Percentiles rank a stretch among this genome's conserved stretches.
Evolutionary conservation across 1,284 basidiomycete genomes (phyloP).

Genomic region (Mycosarcoma mackinlayi): DNA sequence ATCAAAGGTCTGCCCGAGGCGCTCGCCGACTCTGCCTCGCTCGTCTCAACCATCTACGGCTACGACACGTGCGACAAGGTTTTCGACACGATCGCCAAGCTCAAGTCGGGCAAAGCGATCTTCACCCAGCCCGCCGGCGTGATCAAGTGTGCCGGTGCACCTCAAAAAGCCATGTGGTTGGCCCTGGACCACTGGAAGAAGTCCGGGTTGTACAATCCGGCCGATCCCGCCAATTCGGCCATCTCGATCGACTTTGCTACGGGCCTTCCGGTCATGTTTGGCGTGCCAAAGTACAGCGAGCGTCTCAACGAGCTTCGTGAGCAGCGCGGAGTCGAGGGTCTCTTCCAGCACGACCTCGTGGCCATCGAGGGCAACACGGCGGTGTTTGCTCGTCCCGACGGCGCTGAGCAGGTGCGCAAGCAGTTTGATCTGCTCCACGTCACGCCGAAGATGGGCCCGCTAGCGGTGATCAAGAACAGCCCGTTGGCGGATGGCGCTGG

Average conservation of each 20-base stretch:
- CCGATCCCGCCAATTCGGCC: slow-evolving; percentile 69
- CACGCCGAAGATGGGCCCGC: slow-evolving; percentile 89
- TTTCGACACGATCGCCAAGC: slow-evolving; percentile 71
- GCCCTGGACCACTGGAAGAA: slow-evolving; percentile 63
- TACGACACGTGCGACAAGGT: slow-evolving; percentile 62
- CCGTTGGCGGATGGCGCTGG: slow-evolving; percentile 73
- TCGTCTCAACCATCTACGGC: slow-evolving; percentile 92
- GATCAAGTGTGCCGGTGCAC: slow-evolving; percentile 91
- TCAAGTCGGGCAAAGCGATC: slow-evolving; percentile 83
- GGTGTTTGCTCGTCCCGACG: slow-evolving; percentile 73
- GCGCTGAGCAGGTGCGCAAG: slow-evolving; percentile 72
- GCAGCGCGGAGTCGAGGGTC: slow-evolving; percentile 80
- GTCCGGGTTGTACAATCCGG: slow-evolving; percentile 48
- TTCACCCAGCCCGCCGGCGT: slow-evolving; percentile 96
- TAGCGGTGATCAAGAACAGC: slow-evolving; percentile 79
- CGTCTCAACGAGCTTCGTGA: slow-evolving; percentile 82
- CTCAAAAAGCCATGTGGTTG: slow-evolving; percentile 69
- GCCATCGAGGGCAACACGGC: slow-evolving; percentile 78
- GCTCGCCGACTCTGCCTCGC: slow-evolving; percentile 78
- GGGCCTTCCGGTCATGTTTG: slow-evolving; percentile 91
- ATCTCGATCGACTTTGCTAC: slow-evolving; percentile 83
- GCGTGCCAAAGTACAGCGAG: slow-evolving; percentile 83
- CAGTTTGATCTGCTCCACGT: slow-evolving; percentile 88
- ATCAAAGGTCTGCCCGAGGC: slow-evolving; percentile 84
- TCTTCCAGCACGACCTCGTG: slow-evolving; percentile 86